Conservation (phyloP, 2,329 filamentous ascomycete genomes). For the Fusarium mundagurra region DNA sequence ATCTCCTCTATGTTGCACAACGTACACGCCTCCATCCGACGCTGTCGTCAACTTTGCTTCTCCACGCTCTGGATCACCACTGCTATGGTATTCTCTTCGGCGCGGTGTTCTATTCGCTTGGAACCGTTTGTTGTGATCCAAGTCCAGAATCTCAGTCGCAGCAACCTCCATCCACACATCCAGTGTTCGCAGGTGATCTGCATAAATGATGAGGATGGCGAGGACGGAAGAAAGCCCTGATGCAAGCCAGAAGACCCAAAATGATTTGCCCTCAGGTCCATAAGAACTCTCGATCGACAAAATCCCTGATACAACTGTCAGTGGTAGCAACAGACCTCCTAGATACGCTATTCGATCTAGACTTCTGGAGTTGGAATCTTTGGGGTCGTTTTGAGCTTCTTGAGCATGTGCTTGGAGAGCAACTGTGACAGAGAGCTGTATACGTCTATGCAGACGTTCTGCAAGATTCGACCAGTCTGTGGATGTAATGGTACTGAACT, state of each 20-base stretch:
- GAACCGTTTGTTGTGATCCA: constrained; percentile 30
- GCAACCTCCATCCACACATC: constrained; percentile 59
- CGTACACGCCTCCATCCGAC: constrained; percentile 36
- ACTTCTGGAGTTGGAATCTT: constrained; percentile 51
- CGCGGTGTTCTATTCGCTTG: constrained; percentile 42
- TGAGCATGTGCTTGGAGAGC: constrained; percentile 6
- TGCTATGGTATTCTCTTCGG: constrained; percentile 31
- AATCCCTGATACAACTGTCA: constrained; percentile 59
- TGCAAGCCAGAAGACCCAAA: constrained; percentile 62
- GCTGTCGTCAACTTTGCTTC: constrained; percentile 50
- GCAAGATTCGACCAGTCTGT: constrained; percentile 37
- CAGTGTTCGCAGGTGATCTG: constrained; percentile 57
- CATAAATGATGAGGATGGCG: constrained; percentile 57
- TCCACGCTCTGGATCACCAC: constrained; percentile 32
- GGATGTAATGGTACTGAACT: constrained; percentile 18
- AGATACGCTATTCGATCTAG: constrained; percentile 61
- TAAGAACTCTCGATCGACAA: constrained; percentile 59
- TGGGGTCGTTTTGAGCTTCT: constrained; percentile 10
- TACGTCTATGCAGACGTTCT: constrained; percentile 36
- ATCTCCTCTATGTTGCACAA: constrained; percentile 45
- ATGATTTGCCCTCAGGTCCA: constrained; percentile 52
- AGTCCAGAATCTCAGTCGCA: constrained; percentile 40
- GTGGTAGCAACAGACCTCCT: constrained; percentile 59
- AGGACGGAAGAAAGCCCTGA: constrained; percentile 51
- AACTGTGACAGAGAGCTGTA: constrained; percentile 32